Evolutionary conservation across 306 rosid genomes (phyloP), one percentile per base, ranked within the genome.

Genomic region (Senna siamea): DNA sequence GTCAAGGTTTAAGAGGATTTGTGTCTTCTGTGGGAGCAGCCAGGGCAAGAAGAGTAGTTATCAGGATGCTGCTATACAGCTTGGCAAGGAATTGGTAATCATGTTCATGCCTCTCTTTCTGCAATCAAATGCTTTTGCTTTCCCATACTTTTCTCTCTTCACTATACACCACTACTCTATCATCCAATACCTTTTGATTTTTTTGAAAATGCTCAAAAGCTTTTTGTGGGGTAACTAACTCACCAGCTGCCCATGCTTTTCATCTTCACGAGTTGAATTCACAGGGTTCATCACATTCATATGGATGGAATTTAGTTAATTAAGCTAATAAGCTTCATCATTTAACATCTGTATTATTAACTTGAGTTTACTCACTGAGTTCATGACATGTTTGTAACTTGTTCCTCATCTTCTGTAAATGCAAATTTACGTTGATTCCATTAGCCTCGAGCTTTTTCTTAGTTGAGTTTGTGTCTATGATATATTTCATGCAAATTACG

Each of bases 1-100:
- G 41, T 94, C 98, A 32, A 94, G 79, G 93, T 94, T 94, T 78
- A 80, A 84, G 74, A 94, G 97, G 76, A 90, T 94, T 80, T 94
- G 98, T 87, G 97, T 94, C 9, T 94, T 94, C 74, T 94, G 98
- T 87, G 98, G 98, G 8, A 94, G 98, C 84, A 94, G 98, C 82
- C 98, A 87, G 62, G 98, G 98, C 70, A 94, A 90, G 84, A 94
- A 94, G 81, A 88, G 78, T 67, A 92, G 89, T 81, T 94, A 94
- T 65, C 99, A 90, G 58, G 96, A 90, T 67, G 95, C 98, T 78
- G 99, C 99, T 82, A 90, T 90, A 85, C 87, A 90, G 51, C 99
- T 94, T 72, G 99, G 99, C 85, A 88, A 92, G 38, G 97, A 94
- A 82, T 88, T 94, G 99, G 99, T 94, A 94, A 48, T 66, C 17